A percentile compares a stretch with the other conserved stretches of the same genome.
phyloP scores from a whole-genome alignment of 345 rosid genomes.

The Hibiscus mutabilis region DNA sequence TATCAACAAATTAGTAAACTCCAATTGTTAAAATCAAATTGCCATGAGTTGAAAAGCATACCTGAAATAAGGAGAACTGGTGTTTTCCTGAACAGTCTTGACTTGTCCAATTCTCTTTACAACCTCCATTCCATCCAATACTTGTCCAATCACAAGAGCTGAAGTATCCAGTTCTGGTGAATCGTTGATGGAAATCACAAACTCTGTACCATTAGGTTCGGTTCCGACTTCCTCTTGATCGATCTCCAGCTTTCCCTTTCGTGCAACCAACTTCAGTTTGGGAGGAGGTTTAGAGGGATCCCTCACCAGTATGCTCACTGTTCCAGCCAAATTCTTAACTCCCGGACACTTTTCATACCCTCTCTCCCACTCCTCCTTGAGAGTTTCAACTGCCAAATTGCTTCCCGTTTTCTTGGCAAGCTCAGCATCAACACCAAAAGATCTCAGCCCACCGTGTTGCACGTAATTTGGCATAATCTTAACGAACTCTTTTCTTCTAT shows the following conservation, averaged over 20 bases:
- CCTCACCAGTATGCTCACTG: slow-evolving; percentile 64
- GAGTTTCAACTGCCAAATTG: slow-evolving; percentile 31
- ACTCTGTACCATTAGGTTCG: slow-evolving; percentile 77
- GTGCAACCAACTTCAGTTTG: slow-evolving; percentile 70
- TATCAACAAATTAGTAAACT: not conserved
- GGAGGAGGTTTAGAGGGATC: slow-evolving; percentile 79
- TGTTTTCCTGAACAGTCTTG: slow-evolving; percentile 77
- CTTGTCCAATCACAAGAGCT: slow-evolving; percentile 65
- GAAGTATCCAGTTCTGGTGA: slow-evolving; percentile 79
- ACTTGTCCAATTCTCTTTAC: slow-evolving; percentile 57
- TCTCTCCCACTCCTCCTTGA: slow-evolving; percentile 63
- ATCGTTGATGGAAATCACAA: slow-evolving; percentile 58
- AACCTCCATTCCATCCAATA: slow-evolving; percentile 70
- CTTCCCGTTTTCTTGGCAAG: slow-evolving; percentile 49
- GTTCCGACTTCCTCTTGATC: slow-evolving; percentile 54
- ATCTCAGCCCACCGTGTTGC: slow-evolving; percentile 84
- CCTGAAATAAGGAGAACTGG: slow-evolving; percentile 86
- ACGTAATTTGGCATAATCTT: slow-evolving; percentile 79
- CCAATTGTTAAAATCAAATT: not conserved
- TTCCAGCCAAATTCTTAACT: slow-evolving; percentile 50
- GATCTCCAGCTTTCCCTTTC: slow-evolving; percentile 61
- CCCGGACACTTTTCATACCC: slow-evolving; percentile 35
- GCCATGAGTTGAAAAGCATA: slow-evolving; percentile 15
- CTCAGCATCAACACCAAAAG: slow-evolving; percentile 76
- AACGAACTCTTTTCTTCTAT: slow-evolving; percentile 79